Base-by-base conservation (phyloP, 2,329 filamentous ascomycete genomes). In the Calonectria pteridis region DNA sequence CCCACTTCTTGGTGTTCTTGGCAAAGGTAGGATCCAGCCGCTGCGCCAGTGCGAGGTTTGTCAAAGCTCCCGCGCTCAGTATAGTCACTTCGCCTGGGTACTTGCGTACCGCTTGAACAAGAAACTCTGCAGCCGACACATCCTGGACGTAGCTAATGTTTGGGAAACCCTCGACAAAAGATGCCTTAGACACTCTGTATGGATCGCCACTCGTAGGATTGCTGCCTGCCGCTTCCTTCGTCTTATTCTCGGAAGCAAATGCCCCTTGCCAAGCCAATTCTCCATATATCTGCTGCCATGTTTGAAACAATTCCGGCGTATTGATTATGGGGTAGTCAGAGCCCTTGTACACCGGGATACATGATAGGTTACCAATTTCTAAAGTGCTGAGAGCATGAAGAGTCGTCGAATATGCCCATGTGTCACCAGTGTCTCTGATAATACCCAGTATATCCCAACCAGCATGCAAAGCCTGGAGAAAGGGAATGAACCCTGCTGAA, bases 321-420 rank as follows among this genome's bases (percentile, higher is more conserved):
- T 62, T 62, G 23, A 62, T 23, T 35, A 62, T 62, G 20, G 55
- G 55, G 55, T 62, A 62, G 23, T 62, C 55, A 18, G 55, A 62
- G 11, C 55, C 55, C 55, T 62, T 62, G 55, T 62, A 62, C 2
- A 62, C 55, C 2, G 55, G 55, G 14, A 62, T 62, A 37, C 55
- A 62, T 13, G 55, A 62, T 16, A 62, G 35, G 35, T 62, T 62
- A 35, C 55, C 55, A 13, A 62, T 62, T 62, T 62, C 55, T 23
- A 62, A 62, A 40, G 55, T 62, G 23, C 55, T 62, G 10, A 62
- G 33, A 11, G 55, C 55, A 62, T 62, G 55, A 7, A 62, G 55
- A 62, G 55, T 37, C 13, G 55, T 40, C 16, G 55, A 40, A 16
- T 62, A 37, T 40, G 55, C 55, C 55, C 55, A 62, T 40, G 55